Evolutionary conservation across 73 alveolate genomes (phyloP), one percentile per base, ranked within the genome.

Genomic region (Paramecium pentaurelia): DNA sequence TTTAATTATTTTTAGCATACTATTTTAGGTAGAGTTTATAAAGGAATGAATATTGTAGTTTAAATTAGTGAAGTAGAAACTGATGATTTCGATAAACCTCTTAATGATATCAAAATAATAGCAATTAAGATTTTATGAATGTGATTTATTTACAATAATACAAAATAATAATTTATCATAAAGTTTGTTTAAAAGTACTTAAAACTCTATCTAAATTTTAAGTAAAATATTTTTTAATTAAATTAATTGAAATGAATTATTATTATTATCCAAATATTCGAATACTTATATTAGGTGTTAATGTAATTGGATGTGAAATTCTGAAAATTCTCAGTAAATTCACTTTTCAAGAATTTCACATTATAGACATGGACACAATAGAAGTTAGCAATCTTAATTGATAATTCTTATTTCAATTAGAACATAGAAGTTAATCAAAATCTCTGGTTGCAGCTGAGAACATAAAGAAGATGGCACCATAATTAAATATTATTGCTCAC

Each of bases 261-360:
- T 44, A 80, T 80, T 42, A n/a, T n/a, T n/a, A n/a, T n/a, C 91
- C 47, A 80, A 80, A 89, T 30, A 30, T 89, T 44, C 47, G 77
- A 54, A 54, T 89, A 42, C 94, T 89, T 45, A 58, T 71, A 45
- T 77, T 89, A 16, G 92, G 99, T 11, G 99, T 99, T 34, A 99
- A 99, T 18, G 99, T 99, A 5, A 94, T 98, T 75, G 99, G 99
- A 99, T 40, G 99, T 96, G 95, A 98, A 93, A 94, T 98, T 45
- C 93, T 97, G 59, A 98, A 98, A 93, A 98, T 97, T 86, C 92
- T 98, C 40, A 98, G 98, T 3, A 92, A 97, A 89, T 93, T 95
- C 68, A 97, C 97, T 8, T 92, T 98, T 86, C 88, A 95, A 60
- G 94, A 97, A 64, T 95, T 97, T 49, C 97, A 94, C 89, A 97